phyloP scores from a whole-genome alignment of 352 stramenopile genomes.

The Phytopythium ostracodes region DNA sequence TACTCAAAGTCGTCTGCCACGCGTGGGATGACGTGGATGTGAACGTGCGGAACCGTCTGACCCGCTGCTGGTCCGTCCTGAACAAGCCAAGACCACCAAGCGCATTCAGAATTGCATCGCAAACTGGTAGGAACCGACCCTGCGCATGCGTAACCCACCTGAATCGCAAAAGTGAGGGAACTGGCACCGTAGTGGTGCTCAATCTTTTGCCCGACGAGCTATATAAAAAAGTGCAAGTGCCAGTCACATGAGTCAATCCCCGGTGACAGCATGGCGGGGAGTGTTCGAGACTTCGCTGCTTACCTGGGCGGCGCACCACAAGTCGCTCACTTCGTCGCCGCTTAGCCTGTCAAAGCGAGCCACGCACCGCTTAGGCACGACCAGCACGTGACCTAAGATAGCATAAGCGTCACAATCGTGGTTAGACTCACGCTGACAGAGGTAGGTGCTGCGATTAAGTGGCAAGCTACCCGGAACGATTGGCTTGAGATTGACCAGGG shows the following conservation, averaged over 20 bases:
- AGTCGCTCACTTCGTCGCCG: conserved; percentile 81
- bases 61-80: conserved; percentile 86
- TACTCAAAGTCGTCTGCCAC: conserved; percentile 65
- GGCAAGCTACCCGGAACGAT: conserved; percentile 72
- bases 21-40: conserved; percentile 92
- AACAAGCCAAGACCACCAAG: background rate
- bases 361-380: conserved; percentile 80
- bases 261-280: background rate
- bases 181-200: conserved; percentile 62
- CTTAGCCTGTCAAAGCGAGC: conserved; percentile 73
- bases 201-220: conserved; percentile 71
- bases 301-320: conserved; percentile 54
- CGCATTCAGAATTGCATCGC: background rate
- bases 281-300: background rate
- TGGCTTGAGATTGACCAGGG: conserved; percentile 93
- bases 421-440: background rate
- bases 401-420: background rate
- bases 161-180: conserved; percentile 91
- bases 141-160: conserved; percentile 28
- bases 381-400: conserved; percentile 80
- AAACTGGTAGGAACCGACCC: background rate
- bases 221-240: background rate
- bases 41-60: conserved; percentile 91
- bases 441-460: background rate
- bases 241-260: background rate